Base-by-base conservation (phyloP, 768 basidiomycete species). In the Rhizopogon vesiculosus region DNA sequence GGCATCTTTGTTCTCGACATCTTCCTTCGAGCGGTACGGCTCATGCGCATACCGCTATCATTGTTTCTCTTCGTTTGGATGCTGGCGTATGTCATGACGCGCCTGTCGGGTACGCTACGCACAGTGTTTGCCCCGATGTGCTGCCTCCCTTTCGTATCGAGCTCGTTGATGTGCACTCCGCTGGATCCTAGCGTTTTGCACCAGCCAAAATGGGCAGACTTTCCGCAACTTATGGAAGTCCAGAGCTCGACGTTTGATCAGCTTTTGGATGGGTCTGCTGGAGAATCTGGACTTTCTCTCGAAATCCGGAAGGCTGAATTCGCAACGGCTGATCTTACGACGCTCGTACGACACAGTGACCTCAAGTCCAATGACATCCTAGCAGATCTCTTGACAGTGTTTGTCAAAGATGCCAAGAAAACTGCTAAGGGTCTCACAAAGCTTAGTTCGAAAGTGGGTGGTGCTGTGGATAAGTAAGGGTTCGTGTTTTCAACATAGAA, bases 241-340 rank as follows among this genome's bases (percentile, higher is more conserved):
- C 85, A 91, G 59, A 79, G 78, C 56, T 72, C 78, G 42, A 79
- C 79, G 1, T 83, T 91, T 54, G 85, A 83, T 52, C 75, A 87
- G 59, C 69, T 91, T 16, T 66, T 86, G 25, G 82, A 81, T 46
- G 81, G 83, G 45, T 75, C 84, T 0, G 74, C 78, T 0, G 83
- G 85, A 2, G 79, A 82, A 0, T 81, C 85, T 0, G 76, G 75
- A 5, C 65, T 92, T 39, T 81, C 86, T 5, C 64, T 88, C 43
- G 81, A 88, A 54, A 79, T 92, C 59, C 83, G 89, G 69, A 85
- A 84, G 66, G 84, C 87, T 13, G 85, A 91, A 61, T 84, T 91
- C 80, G 90, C 88, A 13, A 87, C 85, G 1, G 73, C 69, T 22
- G 89, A 92, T 64, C 74, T 92, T 51, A 72, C 80, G 13, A 76